Conservation (phyloP, 2,329 filamentous ascomycete genomes). For the Trichoderma arundinaceum region DNA sequence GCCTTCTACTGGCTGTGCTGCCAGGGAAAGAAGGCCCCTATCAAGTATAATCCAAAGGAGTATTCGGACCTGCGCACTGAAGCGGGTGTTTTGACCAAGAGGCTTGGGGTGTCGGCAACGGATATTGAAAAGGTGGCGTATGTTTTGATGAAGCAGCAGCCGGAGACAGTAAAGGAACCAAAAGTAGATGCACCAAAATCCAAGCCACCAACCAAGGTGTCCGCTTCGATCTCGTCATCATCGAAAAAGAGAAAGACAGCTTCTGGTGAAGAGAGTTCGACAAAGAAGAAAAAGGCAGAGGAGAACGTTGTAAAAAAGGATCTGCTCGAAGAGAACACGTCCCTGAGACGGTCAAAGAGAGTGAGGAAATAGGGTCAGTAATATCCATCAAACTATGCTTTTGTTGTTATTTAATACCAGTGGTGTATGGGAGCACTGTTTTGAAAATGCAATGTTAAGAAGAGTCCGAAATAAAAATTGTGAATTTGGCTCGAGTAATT, state of each 20-base stretch:
- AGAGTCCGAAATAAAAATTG: neutral
- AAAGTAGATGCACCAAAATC: neutral
- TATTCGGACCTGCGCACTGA: constrained; percentile 62
- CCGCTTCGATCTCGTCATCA: neutral
- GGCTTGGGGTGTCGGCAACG: constrained; percentile 61
- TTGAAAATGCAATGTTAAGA: neutral
- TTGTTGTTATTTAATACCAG: neutral
- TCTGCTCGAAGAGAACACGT: neutral
- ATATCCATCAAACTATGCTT: neutral
- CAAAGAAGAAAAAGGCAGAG: neutral
- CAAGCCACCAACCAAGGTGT: neutral
- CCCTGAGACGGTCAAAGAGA: constrained; percentile 33
- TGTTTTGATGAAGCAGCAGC: constrained; percentile 61
- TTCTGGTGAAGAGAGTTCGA: constrained; percentile 32
- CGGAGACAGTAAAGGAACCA: constrained; percentile 16
- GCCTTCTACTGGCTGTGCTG: constrained; percentile 74
- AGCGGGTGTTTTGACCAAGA: constrained; percentile 51
- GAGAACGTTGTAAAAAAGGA: constrained; percentile 30
- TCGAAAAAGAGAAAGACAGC: constrained; percentile 37
- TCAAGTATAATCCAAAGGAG: constrained; percentile 74
- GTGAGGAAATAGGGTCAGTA: constrained; percentile 18
- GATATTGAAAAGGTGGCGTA: constrained; percentile 75
- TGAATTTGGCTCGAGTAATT: constrained; percentile 19
- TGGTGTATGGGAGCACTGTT: neutral
- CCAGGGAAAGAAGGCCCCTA: constrained; percentile 54